Percentiles rank a stretch among this genome's conserved stretches.
Conservation (phyloP, 495 filamentous ascomycete species). For the Neurospora tetraspora region DNA sequence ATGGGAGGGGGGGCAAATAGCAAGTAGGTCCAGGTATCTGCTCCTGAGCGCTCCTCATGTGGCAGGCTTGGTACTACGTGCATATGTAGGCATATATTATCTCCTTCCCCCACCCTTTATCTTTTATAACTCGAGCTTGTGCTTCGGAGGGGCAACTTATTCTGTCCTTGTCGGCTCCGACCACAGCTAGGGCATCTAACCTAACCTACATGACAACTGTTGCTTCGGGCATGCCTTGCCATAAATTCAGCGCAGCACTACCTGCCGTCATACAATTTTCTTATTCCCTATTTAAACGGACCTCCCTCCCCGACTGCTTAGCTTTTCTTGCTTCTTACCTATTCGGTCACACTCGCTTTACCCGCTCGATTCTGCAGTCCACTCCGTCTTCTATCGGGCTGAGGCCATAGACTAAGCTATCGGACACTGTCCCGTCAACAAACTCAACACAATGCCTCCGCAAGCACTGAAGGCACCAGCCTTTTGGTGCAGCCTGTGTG, state of each 20-base stretch:
- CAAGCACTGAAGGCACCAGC: not conserved
- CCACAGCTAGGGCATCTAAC: not conserved
- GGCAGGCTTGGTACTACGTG: not conserved
- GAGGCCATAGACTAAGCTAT: not conserved
- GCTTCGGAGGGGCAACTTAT: not conserved
- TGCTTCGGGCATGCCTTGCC: not conserved
- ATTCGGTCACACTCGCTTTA: not conserved
- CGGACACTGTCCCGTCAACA: not conserved
- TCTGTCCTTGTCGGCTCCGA: not conserved
- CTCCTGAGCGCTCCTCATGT: not conserved
- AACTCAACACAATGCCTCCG: not conserved
- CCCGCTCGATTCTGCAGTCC: not conserved
- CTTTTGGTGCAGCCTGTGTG: slow-evolving; percentile 52
- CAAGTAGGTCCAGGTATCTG: not conserved
- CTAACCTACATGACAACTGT: not conserved
- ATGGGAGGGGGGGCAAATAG: not conserved
- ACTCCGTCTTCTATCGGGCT: not conserved
- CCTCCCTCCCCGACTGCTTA: not conserved
- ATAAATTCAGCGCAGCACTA: not conserved
- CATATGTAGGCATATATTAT: not conserved
- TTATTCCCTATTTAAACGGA: not conserved
- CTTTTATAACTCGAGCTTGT: not conserved
- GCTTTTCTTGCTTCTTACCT: not conserved
- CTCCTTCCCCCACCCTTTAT: not conserved
- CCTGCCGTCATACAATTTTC: not conserved